Conservation (phyloP, 345 rosid genomes). For the Isatis tinctoria region DNA sequence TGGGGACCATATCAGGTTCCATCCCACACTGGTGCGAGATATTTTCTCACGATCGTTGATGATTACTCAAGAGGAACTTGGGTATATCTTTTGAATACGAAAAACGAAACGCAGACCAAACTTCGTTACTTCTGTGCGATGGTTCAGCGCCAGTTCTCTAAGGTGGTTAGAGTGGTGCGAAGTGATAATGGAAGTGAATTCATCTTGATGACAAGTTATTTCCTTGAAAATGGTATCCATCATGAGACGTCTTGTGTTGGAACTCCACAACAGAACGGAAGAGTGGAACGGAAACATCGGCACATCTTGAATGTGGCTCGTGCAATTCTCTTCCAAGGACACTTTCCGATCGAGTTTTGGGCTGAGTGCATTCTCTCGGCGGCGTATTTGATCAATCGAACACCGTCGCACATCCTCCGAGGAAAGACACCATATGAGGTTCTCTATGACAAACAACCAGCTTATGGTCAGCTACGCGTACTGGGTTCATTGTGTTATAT, state of each 20-base stretch:
- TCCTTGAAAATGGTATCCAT: no score
- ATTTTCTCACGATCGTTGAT: no score
- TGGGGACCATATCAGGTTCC: no score
- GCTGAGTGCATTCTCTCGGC: background rate
- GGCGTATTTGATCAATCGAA: background rate
- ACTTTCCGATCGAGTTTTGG: background rate
- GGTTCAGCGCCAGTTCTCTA: no score
- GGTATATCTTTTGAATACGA: no score
- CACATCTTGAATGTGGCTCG: background rate
- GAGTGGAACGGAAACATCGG: background rate
- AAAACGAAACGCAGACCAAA: no score
- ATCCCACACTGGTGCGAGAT: no score
- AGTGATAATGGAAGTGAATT: no score
- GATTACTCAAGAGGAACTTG: no score
- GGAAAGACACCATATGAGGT: background rate
- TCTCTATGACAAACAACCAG: background rate
- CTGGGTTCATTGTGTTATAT: background rate
- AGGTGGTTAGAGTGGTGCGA: no score
- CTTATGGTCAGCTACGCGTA: background rate
- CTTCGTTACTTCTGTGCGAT: no score
- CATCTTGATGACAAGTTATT: no score
- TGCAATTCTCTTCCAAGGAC: background rate
- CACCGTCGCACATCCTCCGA: background rate
- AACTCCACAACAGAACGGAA: background rate
- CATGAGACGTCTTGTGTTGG: background rate